Evolutionary conservation across 345 rosid genomes (phyloP), one percentile per base, ranked within the genome.

Genomic region (Boechera retrofracta): DNA sequence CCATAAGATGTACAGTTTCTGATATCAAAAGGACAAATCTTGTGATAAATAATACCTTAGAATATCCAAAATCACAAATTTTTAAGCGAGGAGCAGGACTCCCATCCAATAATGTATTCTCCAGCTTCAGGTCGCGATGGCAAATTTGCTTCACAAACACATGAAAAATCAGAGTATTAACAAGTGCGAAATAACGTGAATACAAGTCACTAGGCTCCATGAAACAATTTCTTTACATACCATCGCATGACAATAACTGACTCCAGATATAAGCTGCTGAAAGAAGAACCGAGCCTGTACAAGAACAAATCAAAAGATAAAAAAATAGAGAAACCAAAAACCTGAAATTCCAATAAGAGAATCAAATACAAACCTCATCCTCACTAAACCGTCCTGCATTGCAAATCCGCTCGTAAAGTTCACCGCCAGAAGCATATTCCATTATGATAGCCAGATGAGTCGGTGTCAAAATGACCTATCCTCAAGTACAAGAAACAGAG

Each of bases 401-500:
- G 80, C 94, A 89, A 75, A 92, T 94, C 42, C 97, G 86, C 78
- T 89, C 97, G 2, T 90, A 94, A 35, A 92, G 93, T 73, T 92
- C 98, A 70, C 99, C 99, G 5, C 99, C 97, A 63, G 97, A 87
- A 32, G 97, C 98, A 83, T 87, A 95, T 67, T 95, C 99, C 99
- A 95, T 95, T 59, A 86, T 90, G 73, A 95, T 95, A 57, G 98
- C 98, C 66, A 95, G 76, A 87, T 95, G 99, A 18, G 97, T 89
- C 32, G 99, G 99, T 18, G 99, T 92, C 72, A 95, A 85, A 58
- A 89, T 83, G 51, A 95, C 87, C 98, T 94, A 72, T 41, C 70
- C 64, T 16, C 57, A 61, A 55, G 10, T 45, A 45, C 21, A 57
- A 70, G 15, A 60, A 67, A 67, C 47, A 2, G 16, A 15, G 29